Evolutionary conservation across 768 basidiomycete genomes (phyloP).

Genomic region (Leccinum barrowsii): DNA sequence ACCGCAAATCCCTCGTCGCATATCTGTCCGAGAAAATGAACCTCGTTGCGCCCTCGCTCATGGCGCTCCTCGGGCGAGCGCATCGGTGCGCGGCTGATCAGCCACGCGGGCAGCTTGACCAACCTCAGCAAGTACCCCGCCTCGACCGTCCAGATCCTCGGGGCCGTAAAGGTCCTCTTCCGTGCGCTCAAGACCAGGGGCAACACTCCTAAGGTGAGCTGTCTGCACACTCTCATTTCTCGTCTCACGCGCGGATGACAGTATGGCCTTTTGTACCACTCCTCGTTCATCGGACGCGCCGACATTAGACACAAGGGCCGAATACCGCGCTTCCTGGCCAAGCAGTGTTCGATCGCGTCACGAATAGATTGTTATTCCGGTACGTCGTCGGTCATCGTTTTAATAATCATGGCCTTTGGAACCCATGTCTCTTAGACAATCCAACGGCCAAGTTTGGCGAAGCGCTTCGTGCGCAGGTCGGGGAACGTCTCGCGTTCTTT

Average conservation of each 20-base stretch:
- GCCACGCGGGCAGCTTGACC: conserved; percentile 93
- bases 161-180: conserved; percentile 97
- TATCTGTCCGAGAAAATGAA: conserved; percentile 98
- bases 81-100: conserved; percentile 89
- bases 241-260: conserved; percentile 31
- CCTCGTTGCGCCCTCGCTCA: conserved; percentile 89
- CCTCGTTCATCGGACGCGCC: conserved; percentile 95
- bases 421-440: conserved; percentile 43
- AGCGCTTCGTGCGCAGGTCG: conserved; percentile 89
- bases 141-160: conserved; percentile 95
- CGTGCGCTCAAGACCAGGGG: conserved; percentile 97
- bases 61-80: conserved; percentile 88
- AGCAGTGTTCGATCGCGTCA: conserved; percentile 96
- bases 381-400: conserved; percentile 30
- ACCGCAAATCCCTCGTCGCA: conserved; percentile 83
- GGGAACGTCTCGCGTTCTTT: conserved; percentile 93
- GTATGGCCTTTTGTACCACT: conserved; percentile 98
- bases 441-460: conserved; percentile 95
- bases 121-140: conserved; percentile 98
- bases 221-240: background rate
- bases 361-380: conserved; percentile 94
- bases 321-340: conserved; percentile 97
- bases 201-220: conserved; percentile 86
- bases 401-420: background rate
- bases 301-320: conserved; percentile 94